phyloP scores from a whole-genome alignment of 2,329 filamentous ascomycete genomes.

The Pseudohalonectria lignicola region DNA sequence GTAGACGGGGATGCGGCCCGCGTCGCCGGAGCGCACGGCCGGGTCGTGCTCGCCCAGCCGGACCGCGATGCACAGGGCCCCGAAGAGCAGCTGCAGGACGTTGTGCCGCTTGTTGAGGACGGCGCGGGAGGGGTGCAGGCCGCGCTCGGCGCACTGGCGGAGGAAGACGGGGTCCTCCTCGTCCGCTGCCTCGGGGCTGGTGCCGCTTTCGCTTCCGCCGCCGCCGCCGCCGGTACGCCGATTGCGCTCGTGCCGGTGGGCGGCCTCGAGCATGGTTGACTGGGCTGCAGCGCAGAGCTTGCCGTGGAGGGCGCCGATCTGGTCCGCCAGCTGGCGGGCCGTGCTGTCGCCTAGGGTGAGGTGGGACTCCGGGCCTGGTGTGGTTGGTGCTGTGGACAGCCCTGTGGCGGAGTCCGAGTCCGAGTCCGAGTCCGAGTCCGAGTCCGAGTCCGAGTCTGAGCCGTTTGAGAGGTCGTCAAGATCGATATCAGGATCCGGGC shows the following conservation, averaged over 20 bases:
- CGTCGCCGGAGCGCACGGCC: not conserved
- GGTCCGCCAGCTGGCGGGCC: too few species aligned
- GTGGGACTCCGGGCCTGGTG: not conserved
- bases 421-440: not conserved
- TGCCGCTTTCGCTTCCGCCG: too few species aligned
- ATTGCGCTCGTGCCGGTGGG: not conserved
- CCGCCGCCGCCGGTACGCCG: too few species aligned
- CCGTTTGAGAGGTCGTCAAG: too few species aligned
- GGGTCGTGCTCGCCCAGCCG: not conserved
- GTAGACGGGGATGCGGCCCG: not conserved
- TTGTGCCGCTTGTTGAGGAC: not conserved
- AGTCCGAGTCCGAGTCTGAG: not conserved
- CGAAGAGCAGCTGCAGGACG: not conserved
- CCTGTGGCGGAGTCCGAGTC: not conserved
- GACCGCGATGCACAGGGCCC: not conserved
- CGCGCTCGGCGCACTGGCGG: not conserved
- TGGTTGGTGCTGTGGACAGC: not conserved
- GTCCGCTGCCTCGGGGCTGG: not conserved
- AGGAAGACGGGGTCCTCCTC: not conserved
- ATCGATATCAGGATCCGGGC: too few species aligned
- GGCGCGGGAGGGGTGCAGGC: not conserved
- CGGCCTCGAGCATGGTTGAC: not conserved
- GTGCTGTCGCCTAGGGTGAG: too few species aligned
- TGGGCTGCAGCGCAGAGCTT: not conserved
- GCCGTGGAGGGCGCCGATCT: not conserved